A percentile compares a stretch with the other conserved stretches of the same genome.
Conservation (phyloP, 2,329 filamentous ascomycete species). For the Phialophora macrospora region DNA sequence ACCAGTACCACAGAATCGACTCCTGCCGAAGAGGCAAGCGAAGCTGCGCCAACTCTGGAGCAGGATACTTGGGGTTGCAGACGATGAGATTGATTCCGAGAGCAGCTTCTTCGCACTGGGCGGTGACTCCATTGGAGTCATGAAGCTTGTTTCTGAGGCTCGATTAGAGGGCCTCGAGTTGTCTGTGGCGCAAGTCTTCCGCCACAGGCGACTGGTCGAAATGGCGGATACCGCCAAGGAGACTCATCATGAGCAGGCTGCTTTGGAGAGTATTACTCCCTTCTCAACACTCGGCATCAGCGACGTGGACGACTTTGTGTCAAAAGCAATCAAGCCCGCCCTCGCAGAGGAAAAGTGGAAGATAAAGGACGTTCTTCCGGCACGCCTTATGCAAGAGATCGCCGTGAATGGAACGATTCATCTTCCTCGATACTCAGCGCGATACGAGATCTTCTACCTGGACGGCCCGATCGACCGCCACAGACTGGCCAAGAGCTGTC, state of each 20-base stretch:
- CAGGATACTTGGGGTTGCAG: slow-evolving; percentile 51
- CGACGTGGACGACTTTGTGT: too few relatives aligned
- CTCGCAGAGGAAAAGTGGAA: slow-evolving; percentile 45
- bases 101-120: slow-evolving; percentile 42
- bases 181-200: slow-evolving; percentile 40
- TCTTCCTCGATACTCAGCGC: slow-evolving; percentile 64
- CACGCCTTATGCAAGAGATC: slow-evolving; percentile 63
- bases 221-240: slow-evolving; percentile 59
- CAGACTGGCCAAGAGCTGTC: slow-evolving; percentile 52
- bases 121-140: slow-evolving; percentile 42
- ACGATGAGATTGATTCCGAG: slow-evolving; percentile 40
- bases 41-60: slow-evolving; percentile 57
- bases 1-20: background rate
- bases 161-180: slow-evolving; percentile 31
- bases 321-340: too few relatives aligned
- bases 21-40: slow-evolving; percentile 18
- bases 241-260: slow-evolving; percentile 40
- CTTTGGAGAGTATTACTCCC: too few relatives aligned
- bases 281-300: too few relatives aligned
- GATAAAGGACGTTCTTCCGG: slow-evolving; percentile 62
- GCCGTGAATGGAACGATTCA: slow-evolving; percentile 64
- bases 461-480: slow-evolving; percentile 56
- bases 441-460: slow-evolving; percentile 69
- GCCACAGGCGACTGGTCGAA: slow-evolving; percentile 51
- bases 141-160: slow-evolving; percentile 39